These are phyloP conservation scores for Suillus variegatus DNA, from an alignment of 768 basidiomycete species.

Conservation along the genomic window DNA sequence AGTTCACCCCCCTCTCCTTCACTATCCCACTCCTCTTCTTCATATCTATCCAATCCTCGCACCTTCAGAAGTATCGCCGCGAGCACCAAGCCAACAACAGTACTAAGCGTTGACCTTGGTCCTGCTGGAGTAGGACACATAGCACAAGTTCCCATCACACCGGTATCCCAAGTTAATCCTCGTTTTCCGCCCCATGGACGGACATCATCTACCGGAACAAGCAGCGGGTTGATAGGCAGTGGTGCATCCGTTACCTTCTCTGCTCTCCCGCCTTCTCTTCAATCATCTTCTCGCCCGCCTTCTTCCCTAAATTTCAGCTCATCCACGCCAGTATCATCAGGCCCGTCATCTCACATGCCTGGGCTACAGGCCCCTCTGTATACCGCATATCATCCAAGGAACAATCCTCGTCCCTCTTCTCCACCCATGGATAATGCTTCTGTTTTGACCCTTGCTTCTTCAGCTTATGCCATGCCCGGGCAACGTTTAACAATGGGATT, in stretches of 20 bases:
- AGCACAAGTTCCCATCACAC: conserved; percentile 76
- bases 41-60: conserved; percentile 77
- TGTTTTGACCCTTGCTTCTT: conserved; percentile 89
- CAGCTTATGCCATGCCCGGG: conserved; percentile 79
- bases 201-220: conserved; percentile 57
- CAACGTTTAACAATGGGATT: conserved; percentile 48
- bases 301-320: conserved; percentile 28
- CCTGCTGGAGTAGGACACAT: conserved; percentile 88
- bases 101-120: conserved; percentile 85
- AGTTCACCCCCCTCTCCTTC: conserved; percentile 86
- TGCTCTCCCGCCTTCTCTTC: conserved; percentile 54
- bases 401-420: conserved; percentile 92
- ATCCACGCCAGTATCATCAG: conserved; percentile 34
- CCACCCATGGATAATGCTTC: conserved; percentile 93
- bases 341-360: conserved; percentile 21
- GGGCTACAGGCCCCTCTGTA: conserved; percentile 81
- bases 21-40: conserved; percentile 81
- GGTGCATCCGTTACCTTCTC: conserved; percentile 75
- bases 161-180: conserved; percentile 47
- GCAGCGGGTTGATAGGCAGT: conserved; percentile 43
- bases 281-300: conserved; percentile 47
- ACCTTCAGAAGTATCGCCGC: conserved; percentile 83
- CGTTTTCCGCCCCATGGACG: conserved; percentile 63
- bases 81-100: conserved; percentile 93
- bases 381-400: conserved; percentile 89